A percentile compares a stretch with the other conserved stretches of the same genome.
Conservation (phyloP, 2,329 filamentous ascomycete species). For the Aspergillus sp. region DNA sequence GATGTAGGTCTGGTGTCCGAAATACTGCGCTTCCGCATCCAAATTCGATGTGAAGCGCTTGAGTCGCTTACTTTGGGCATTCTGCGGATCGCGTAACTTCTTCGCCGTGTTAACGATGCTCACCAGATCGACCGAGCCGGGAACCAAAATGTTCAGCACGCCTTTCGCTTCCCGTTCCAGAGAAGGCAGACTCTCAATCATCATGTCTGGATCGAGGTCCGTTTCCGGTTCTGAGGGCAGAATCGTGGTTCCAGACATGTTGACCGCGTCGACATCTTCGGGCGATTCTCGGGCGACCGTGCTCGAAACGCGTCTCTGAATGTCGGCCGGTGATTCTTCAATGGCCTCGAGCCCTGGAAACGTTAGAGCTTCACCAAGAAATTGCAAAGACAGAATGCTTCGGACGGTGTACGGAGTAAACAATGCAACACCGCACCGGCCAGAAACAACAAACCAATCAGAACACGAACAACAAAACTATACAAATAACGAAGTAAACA, state of each 20-base stretch:
- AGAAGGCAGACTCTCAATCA: conserved; percentile 34
- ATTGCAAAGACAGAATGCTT: background rate
- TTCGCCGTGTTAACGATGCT: conserved; percentile 22
- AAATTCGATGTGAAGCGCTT: conserved; percentile 18
- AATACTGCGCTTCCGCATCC: conserved; percentile 16
- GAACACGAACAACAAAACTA: background rate
- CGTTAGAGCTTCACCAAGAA: background rate
- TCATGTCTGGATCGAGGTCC: conserved; percentile 26
- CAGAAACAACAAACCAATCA: too few species aligned
- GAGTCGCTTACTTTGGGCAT: conserved; percentile 22
- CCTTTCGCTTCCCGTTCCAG: conserved; percentile 25
- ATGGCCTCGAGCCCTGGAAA: conserved; percentile 8
- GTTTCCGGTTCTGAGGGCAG: conserved; percentile 21
- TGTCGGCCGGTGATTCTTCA: conserved; percentile 4
- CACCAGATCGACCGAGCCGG: conserved; percentile 17
- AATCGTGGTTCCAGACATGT: conserved; percentile 30
- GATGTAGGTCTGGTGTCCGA: conserved; percentile 29
- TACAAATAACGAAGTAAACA: background rate
- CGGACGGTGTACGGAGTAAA: background rate
- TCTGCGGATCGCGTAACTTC: conserved; percentile 21
- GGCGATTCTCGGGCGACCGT: conserved; percentile 3
- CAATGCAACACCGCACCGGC: too few species aligned
- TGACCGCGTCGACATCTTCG: conserved; percentile 17
- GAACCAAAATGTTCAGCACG: conserved; percentile 32
- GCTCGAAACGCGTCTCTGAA: background rate